Evolutionary conservation across 768 basidiomycete genomes (phyloP), one percentile per base, ranked within the genome.

Genomic region (Naganishia friedmannii): DNA sequence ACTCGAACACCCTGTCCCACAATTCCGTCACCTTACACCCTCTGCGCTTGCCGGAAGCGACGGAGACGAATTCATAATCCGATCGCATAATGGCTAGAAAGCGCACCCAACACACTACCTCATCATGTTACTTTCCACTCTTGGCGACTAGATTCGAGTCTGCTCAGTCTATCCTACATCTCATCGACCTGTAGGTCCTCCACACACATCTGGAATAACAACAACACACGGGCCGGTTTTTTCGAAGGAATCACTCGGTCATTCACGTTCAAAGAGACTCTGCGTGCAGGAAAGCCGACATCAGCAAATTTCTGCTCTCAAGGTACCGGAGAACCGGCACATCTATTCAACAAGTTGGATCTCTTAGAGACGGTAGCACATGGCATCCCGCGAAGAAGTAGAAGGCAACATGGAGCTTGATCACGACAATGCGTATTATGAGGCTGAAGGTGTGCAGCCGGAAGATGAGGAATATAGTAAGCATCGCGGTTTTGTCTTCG

Each of bases 381-480:
- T 51, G 23, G 48, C 19, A 23, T 51, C 48, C 48, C n/a, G 39
- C 37, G 60, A 2, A 45, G 21, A 26, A 45, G 34, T n/a, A 45
- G 60, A 15, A 45, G 42, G 37, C 57, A 45, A 45, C 15, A 63
- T 63, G 60, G 60, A 63, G 39, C 37, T 63, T 10, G 60, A 63
- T 42, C 21, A 21, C n/a, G 60, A 63, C 8, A 39, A 42, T 45
- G 39, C 60, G 12, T 63, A 45, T 53, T 46, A 66, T 3, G 26
- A 37, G 53, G 65, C 48, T 32, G 65, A 66, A 23, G 48, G 53
- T 2, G 19, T 53, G 17, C 31, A 31, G 19, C 48, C 37, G 45
- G 68, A 63, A 51, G 68, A 58, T n/a, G 51, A 57, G 29, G 68
- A 63, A 23, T 69, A 69, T 37, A 58, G 68, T 69, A 39, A 60